These are phyloP conservation scores for Echinosphaeria canescens DNA, from an alignment of 2,329 filamentous ascomycete species.

Conservation along the genomic window DNA sequence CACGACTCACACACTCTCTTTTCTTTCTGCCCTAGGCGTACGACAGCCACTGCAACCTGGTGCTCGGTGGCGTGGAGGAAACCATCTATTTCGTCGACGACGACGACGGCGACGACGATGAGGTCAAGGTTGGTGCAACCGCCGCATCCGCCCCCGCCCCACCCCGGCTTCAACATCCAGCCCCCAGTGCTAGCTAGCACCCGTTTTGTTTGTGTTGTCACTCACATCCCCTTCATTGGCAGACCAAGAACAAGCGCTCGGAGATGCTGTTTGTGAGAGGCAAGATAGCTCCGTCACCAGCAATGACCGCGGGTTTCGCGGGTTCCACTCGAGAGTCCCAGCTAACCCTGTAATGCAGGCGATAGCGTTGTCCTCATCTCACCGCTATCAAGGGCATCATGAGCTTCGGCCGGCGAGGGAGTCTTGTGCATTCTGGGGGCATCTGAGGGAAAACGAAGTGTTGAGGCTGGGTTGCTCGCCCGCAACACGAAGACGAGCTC, in stretches of 20 bases:
- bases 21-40: conserved; percentile 45
- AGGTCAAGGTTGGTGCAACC: conserved; percentile 37
- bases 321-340: not conserved
- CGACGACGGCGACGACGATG: conserved; percentile 59
- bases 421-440: no score
- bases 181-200: no score
- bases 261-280: conserved; percentile 98
- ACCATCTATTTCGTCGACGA: conserved; percentile 90
- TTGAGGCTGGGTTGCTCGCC: no score
- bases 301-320: no score
- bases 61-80: conserved; percentile 91
- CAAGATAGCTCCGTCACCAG: no score
- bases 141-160: not conserved
- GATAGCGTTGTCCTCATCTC: conserved; percentile 11
- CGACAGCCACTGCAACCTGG: conserved; percentile 94
- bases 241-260: conserved; percentile 92
- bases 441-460: no score
- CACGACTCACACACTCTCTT: conserved; percentile 1
- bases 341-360: conserved; percentile 4
- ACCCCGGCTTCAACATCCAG: not conserved
- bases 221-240: no score
- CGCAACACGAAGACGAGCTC: no score
- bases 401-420: not conserved
- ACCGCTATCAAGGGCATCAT: conserved; percentile 6
- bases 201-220: no score